phyloP scores from a whole-genome alignment of 2,329 filamentous ascomycete species.

The Arachnopeziza araneosa region DNA sequence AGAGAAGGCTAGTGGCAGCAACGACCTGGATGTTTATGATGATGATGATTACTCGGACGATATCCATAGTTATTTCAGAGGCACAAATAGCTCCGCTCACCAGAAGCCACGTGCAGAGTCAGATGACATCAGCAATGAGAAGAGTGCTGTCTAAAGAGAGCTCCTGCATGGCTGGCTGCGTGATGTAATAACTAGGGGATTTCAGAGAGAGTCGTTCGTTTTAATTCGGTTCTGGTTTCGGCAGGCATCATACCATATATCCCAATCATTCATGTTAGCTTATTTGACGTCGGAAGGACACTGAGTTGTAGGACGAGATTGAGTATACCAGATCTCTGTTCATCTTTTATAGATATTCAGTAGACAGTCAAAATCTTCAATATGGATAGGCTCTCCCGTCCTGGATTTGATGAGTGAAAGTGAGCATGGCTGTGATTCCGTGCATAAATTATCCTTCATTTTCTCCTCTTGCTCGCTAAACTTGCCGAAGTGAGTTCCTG shows the following conservation, averaged over 20 bases:
- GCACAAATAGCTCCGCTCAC: constrained; percentile 1
- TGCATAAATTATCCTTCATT: too few relatives aligned
- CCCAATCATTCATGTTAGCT: not conserved
- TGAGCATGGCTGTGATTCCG: too few relatives aligned
- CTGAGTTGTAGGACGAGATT: too few relatives aligned
- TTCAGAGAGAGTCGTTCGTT: not conserved
- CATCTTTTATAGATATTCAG: too few relatives aligned
- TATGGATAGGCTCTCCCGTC: too few relatives aligned
- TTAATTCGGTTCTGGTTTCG: not conserved
- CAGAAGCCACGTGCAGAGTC: not conserved
- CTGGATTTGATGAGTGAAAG: too few relatives aligned
- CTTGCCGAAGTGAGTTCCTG: too few relatives aligned
- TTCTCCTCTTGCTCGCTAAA: too few relatives aligned
- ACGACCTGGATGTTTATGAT: constrained; percentile 14
- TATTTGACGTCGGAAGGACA: not conserved
- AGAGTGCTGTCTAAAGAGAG: not conserved
- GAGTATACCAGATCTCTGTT: too few relatives aligned
- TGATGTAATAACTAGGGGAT: not conserved
- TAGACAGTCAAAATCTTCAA: too few relatives aligned
- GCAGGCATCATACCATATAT: too few relatives aligned
- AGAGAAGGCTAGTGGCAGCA: constrained; percentile 26
- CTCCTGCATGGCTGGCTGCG: not conserved
- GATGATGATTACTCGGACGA: constrained; percentile 23
- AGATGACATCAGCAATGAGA: not conserved
- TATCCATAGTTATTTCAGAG: constrained; percentile 21